Percentiles rank a stretch among this genome's conserved stretches.
Conservation (phyloP, 1,139 yeast genomes). For the Pneumocystis wakefieldiae region DNA sequence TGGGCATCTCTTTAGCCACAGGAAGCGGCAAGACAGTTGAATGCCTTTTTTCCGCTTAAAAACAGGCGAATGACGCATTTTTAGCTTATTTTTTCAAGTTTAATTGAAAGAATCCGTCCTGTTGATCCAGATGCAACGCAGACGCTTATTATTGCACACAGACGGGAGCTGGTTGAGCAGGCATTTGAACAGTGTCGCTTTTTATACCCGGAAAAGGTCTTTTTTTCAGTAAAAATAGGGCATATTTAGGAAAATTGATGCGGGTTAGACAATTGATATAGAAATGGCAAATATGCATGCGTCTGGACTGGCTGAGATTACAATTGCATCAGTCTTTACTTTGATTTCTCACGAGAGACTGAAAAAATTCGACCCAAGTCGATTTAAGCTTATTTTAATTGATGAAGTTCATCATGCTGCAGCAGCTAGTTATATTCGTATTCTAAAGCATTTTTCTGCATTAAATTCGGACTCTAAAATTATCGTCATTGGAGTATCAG, state of each 20-base stretch:
- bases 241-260: background rate
- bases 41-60: background rate
- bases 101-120: conserved; percentile 38
- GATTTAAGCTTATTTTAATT: conserved; percentile 57
- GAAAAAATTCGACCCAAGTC: conserved; percentile 37
- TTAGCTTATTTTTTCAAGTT: conserved; percentile 42
- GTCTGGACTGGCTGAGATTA: conserved; percentile 38
- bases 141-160: conserved; percentile 61
- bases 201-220: conserved; percentile 32
- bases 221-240: background rate
- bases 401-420: conserved; percentile 95
- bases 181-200: conserved; percentile 39
- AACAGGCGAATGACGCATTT: background rate
- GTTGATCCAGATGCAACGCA: conserved; percentile 30
- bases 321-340: conserved; percentile 68
- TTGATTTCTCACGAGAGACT: conserved; percentile 37
- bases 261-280: conserved; percentile 35
- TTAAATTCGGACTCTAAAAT: conserved; percentile 29
- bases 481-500: conserved; percentile 71
- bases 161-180: conserved; percentile 64
- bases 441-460: conserved; percentile 46
- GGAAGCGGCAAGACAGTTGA: conserved; percentile 87
- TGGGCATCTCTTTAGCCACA: conserved; percentile 80
- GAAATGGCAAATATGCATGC: conserved; percentile 51
- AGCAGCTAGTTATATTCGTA: conserved; percentile 47